Evolutionary conservation across 2,329 filamentous ascomycete species (phyloP).

Genomic region (Penicillium janthinellum): DNA sequence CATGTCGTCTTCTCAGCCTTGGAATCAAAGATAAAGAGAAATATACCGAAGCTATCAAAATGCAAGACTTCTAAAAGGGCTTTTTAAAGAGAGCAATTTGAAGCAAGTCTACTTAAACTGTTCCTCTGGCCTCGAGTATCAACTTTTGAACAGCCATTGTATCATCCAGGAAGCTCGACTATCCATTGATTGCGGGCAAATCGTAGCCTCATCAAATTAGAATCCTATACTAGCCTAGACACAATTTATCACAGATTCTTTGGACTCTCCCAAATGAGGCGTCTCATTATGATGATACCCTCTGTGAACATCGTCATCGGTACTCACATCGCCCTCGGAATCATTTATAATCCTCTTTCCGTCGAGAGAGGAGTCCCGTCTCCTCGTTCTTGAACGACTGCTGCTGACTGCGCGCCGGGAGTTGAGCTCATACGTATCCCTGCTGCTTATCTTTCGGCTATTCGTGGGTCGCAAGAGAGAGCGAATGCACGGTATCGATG

Average conservation of each 20-base stretch:
- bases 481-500: constrained; percentile 34
- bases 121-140: too few species aligned
- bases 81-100: too few species aligned
- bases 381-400: constrained; percentile 7
- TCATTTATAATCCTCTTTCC: constrained; percentile 14
- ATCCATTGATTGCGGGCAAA: background rate
- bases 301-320: constrained; percentile 5
- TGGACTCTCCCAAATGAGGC: constrained; percentile 20
- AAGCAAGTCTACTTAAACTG: too few species aligned
- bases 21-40: too few species aligned
- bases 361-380: constrained; percentile 8
- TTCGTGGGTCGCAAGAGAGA: constrained; percentile 21
- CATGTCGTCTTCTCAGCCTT: too few species aligned
- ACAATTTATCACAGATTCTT: constrained; percentile 15
- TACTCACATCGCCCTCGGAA: constrained; percentile 11
- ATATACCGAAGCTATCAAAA: too few species aligned
- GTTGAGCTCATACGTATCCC: constrained; percentile 18
- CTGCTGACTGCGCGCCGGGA: constrained; percentile 13
- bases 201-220: background rate
- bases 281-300: constrained; percentile 24
- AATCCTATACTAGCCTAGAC: constrained; percentile 1
- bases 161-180: too few species aligned
- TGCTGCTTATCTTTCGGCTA: constrained; percentile 1
- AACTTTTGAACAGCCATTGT: too few species aligned
- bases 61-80: too few species aligned